Base-by-base conservation (phyloP, 805 yeast genomes). In the Tetrapisispora arboricola region DNA sequence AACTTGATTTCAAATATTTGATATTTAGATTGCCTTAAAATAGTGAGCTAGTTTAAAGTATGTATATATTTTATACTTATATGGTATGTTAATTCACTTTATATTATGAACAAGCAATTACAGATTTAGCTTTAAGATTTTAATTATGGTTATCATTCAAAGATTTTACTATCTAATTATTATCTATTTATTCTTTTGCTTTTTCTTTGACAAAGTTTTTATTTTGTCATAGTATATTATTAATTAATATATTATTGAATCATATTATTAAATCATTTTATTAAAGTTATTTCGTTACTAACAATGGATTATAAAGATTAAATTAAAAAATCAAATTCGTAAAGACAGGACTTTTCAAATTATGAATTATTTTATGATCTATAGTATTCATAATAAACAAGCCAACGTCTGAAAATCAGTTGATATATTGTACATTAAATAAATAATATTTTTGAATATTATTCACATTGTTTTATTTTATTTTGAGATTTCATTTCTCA, bases 261-360 rank as follows among this genome's bases (percentile, higher is more conserved):
- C 5, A n/a, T 21, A 21, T 21, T 12, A n/a, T 6, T 21, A 20
- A 13, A 5, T 20, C 21, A n/a, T 21, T n/a, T 19, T 32, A 19
- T 20, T 32, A 32, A 13, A 32, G 26, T 32, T 32, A 32, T 32
- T 32, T 32, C 36, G n/a, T 32, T 32, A 32, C 36, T 32, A 32
- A 32, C 36, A 32, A n/a, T 32, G n/a, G 21, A 20, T 5, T 32
- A 32, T 15, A 19, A 18, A 20, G 15, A 12, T 32, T 28, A 28
- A n/a, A 28, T 4, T 3, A 26, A 13, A 26, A 26, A 26, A 11
- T 26, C 4, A 15, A n/a, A 32, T 32, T 32, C 24, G 9, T 18
- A 17, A 31, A 12, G 12, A 18, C 18, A 4, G 18, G n/a, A 28
- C 15, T n/a, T 28, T 28, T n/a, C 15, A 18, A 28, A 31, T 6